These are phyloP conservation scores for Stephanodiscus minutulus DNA, from an alignment of 108 stramenopile species.

Conservation along the genomic window DNA sequence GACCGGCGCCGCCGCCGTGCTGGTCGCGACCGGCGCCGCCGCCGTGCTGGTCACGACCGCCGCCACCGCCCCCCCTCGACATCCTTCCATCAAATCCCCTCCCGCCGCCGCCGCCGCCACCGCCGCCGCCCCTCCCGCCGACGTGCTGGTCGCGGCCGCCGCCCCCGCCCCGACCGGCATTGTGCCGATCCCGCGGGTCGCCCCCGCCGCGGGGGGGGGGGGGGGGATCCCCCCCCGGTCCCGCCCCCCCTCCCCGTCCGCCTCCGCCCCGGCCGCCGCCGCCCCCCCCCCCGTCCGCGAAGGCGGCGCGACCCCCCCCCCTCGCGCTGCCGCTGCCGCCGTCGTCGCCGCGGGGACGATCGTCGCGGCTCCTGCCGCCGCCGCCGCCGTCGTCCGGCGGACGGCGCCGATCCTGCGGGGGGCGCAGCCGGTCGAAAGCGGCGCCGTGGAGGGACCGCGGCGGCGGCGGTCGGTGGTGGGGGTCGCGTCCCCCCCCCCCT, in stretches of 20 bases:
- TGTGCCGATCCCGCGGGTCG: background rate
- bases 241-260: background rate
- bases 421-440: slow-evolving; percentile 9
- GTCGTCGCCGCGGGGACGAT: background rate
- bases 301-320: background rate
- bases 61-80: slow-evolving; percentile 5
- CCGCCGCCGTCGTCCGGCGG: background rate
- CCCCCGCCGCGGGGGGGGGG: background rate
- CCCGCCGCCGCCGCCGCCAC: slow-evolving; percentile 9
- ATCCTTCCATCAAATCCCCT: background rate
- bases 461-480: background rate
- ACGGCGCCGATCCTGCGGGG: background rate
- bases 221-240: background rate
- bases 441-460: slow-evolving; percentile 4
- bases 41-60: slow-evolving; percentile 14
- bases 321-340: background rate
- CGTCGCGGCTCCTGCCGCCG: background rate
- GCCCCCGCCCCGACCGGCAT: too few species aligned
- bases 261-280: too few species aligned
- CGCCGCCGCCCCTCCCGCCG: background rate
- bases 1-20: slow-evolving; percentile 11
- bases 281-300: too few species aligned
- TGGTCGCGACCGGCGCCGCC: background rate
- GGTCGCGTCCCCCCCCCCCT: background rate
- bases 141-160: background rate